Evolutionary conservation across 1,284 basidiomycete species (phyloP), one percentile per base, ranked within the genome.

Genomic region (Tilletia setariae): DNA sequence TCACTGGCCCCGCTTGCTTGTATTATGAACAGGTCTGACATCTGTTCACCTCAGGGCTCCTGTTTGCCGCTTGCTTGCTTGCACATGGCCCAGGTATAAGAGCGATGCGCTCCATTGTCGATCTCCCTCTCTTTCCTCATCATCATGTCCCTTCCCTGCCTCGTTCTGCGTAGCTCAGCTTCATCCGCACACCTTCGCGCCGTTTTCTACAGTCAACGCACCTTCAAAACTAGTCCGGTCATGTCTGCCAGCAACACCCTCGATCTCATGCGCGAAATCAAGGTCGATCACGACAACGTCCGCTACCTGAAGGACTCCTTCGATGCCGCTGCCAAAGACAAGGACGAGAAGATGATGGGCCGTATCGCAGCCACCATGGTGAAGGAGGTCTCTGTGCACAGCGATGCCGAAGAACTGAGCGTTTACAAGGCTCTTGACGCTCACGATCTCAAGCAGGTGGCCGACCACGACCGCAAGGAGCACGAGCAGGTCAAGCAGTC

Each of bases 401-500:
- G 69, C 2, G 70, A 72, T 46, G 69, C 67, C 32, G 72, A 72
- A 65, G 76, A 78, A 51, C 51, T 74, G 15, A 70, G 70, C 8
- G 53, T 75, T 59, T 78, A 79, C 76, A 77, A 73, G 71, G 65
- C 65, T 2, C 66, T 76, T 66, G 70, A 70, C 16, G 53, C 68
- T 44, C 61, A 66, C 25, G 69, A 69, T 64, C 61, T 75, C 68
- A 15, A 25, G 15, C 35, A 61, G 7, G 32, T 68, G 19, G 70
- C 65, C 43, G 68, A 71, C 42, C 64, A 75, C 62, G 68, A 74
- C 47, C 72, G 73, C 35, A 30, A 68, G 21, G 74, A 77, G 42
- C 78, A 80, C 47, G 68, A 74, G 49, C 21, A 73, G 30, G 69
- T 80, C 69, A 76, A 79, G 70, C 65, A 72, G 62, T 61, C 71